Conservation (phyloP, 2,329 filamentous ascomycete genomes). For the Colletotrichum limetticola region DNA sequence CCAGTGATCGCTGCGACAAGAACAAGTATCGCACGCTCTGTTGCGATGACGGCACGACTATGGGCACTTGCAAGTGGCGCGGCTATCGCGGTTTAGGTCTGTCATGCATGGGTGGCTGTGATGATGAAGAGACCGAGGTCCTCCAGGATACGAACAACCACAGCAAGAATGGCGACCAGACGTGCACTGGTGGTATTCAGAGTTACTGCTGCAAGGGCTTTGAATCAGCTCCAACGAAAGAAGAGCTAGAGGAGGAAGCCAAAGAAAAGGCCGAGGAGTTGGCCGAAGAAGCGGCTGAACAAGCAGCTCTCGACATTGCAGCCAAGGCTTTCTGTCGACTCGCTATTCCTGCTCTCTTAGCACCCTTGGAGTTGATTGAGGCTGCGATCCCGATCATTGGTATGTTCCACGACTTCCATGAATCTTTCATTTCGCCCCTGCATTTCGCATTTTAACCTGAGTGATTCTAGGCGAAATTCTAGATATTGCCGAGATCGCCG, state of each 20-base stretch:
- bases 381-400: background rate
- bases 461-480: background rate
- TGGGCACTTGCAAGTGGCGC: conserved; percentile 43
- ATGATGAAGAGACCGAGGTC: conserved; percentile 36
- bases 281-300: conserved; percentile 41
- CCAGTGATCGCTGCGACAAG: conserved; percentile 39
- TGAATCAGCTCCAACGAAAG: conserved; percentile 38
- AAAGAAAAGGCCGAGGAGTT: conserved; percentile 39
- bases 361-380: background rate
- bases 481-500: background rate
- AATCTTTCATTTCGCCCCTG: background rate
- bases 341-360: conserved; percentile 42
- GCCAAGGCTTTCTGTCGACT: conserved; percentile 48
- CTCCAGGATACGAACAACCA: conserved; percentile 43
- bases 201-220: conserved; percentile 46
- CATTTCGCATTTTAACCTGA: background rate
- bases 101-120: conserved; percentile 43
- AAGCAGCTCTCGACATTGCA: conserved; percentile 45
- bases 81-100: conserved; percentile 43
- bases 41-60: conserved; percentile 38
- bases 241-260: conserved; percentile 37
- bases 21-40: conserved; percentile 41
- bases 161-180: conserved; percentile 42
- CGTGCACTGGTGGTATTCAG: conserved; percentile 43
- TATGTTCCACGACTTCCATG: background rate